Base-by-base conservation (phyloP, 352 stramenopile genomes). In the Pythium apleroticum region DNA sequence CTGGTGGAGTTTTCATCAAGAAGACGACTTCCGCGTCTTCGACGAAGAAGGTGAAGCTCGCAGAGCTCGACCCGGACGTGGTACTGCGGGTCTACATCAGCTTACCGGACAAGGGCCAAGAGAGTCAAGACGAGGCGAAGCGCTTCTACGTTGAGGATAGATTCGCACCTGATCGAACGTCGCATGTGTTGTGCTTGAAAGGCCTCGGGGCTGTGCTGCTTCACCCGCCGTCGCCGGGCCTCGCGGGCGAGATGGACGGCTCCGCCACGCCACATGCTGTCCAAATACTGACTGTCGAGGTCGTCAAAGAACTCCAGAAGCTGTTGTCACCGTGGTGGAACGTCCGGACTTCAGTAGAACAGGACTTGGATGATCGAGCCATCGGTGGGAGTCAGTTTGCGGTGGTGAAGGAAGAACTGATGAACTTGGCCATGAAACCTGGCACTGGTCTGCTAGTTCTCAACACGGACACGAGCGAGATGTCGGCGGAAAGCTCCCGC, bases 71-170 rank as follows among this genome's bases (percentile, higher is more conserved):
- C 8, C 22, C 48, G 8, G 48, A 54, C 5, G 14, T 7, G 14
- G 48, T 54, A 22, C 19, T 54, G 48, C 48, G 48, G 14, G 24
- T 54, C 1, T 31, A 54, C 48, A 33, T 54, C 5, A 54, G 25
- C 15, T 6, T 54, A 12, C 22, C 12, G 30, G 30, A 35, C 10
- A 5, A 35, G 5, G 10, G 30, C 30, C 30, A 35, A 35, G 30
- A 35, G 7, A n/a, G 12, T 48, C 39, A 27, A 27, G 17, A 27
- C 7, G n/a, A 48, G 39, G 12, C 39, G 0, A 14, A 50, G 8
- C 43, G 43, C 7, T 50, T 50, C 43, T 50, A 50, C 43, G 43
- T 50, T 6, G 33, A 39, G 11, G 33, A 39, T 10, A 39, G 0
- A 15, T 17, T 39, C 0, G 8, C 12, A 17, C 8, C 7, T 4